Conservation (phyloP, 345 rosid genomes). For the Citrus glauca region DNA sequence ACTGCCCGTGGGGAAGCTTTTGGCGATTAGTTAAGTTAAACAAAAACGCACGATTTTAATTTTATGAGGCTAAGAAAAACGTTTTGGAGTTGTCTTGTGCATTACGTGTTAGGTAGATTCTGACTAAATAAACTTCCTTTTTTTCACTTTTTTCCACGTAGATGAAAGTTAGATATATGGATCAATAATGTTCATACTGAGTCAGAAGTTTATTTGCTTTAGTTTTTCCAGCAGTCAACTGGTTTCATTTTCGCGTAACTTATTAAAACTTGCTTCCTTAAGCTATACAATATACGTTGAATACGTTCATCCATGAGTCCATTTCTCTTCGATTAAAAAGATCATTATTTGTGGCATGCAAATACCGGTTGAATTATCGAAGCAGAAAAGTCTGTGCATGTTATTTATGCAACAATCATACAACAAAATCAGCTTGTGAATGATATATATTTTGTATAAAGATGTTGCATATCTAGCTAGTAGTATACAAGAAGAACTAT, state of each 20-base stretch:
- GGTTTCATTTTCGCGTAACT: neutral
- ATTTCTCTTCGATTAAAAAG: too few species aligned
- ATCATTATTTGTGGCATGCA: too few species aligned
- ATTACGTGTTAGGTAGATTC: constrained; percentile 19
- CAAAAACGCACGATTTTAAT: too few species aligned
- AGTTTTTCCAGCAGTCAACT: neutral
- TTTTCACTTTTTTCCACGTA: neutral
- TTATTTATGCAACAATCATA: too few species aligned
- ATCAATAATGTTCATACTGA: neutral
- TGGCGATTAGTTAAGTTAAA: neutral
- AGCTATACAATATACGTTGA: neutral
- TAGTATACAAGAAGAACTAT: too few species aligned
- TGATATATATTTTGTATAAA: too few species aligned
- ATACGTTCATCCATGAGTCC: neutral
- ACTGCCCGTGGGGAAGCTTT: neutral
- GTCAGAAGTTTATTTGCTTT: neutral
- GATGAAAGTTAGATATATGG: neutral
- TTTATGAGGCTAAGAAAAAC: neutral
- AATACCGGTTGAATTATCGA: too few species aligned
- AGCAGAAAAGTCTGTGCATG: too few species aligned
- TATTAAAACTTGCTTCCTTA: neutral
- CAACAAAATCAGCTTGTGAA: too few species aligned
- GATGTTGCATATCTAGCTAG: too few species aligned
- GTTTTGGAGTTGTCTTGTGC: constrained; percentile 15
- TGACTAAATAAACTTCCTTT: neutral